Evolutionary conservation across 176 grass and related monocot genomes (phyloP).

Genomic region (Phragmites australis): DNA sequence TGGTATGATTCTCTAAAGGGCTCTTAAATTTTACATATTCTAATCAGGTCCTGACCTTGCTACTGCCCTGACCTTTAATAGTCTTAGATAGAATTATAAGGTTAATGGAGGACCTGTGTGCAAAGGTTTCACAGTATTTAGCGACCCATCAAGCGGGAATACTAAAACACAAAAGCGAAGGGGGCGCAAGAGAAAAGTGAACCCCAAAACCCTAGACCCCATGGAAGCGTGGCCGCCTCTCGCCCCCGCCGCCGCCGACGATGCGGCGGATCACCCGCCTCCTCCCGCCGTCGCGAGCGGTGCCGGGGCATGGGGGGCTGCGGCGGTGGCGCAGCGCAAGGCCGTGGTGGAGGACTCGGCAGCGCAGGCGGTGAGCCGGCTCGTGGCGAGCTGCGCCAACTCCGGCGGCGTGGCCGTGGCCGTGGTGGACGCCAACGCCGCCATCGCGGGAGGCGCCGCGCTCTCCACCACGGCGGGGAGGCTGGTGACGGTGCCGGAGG

Average conservation of each 20-base stretch:
- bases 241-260: constrained; percentile 11
- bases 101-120: fast-evolving
- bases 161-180: background rate
- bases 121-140: background rate
- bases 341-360: constrained; percentile 28
- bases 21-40: background rate
- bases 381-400: constrained; percentile 52
- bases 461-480: constrained; percentile 53
- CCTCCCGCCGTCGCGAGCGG: background rate
- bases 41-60: background rate
- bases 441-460: constrained; percentile 65
- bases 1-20: background rate
- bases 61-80: fast-evolving
- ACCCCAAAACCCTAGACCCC: constrained; percentile 53
- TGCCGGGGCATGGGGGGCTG: constrained; percentile 20
- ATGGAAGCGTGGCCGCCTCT: constrained; percentile 60
- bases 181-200: constrained; percentile 7
- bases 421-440: constrained; percentile 90
- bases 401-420: constrained; percentile 62
- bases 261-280: background rate
- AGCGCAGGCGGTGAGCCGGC: constrained; percentile 46
- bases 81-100: fast-evolving
- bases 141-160: background rate
- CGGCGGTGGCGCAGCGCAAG: constrained; percentile 32
- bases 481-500: constrained; percentile 76